Conservation (phyloP, 805 yeast genomes). For the Hanseniaspora meyeri region DNA sequence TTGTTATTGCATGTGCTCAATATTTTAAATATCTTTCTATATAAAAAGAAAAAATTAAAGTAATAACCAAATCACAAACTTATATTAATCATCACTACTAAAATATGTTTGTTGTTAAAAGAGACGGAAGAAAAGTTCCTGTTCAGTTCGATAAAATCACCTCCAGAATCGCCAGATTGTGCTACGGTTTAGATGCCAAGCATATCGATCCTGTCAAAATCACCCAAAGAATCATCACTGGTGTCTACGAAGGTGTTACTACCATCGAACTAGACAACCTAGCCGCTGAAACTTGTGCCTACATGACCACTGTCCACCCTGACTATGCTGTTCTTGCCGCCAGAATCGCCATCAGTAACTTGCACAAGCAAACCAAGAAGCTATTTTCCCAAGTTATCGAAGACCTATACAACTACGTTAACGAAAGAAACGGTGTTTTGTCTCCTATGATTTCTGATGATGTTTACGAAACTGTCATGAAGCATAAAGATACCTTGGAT, state of each 20-base stretch:
- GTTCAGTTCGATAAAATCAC: constrained; percentile 95
- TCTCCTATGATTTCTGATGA: constrained; percentile 62
- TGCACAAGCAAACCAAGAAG: constrained; percentile 88
- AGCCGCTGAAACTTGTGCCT: constrained; percentile 95
- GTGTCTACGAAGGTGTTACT: constrained; percentile 94
- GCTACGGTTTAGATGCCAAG: constrained; percentile 82
- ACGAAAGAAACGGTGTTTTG: constrained; percentile 62
- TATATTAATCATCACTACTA: no score
- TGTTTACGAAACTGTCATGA: constrained; percentile 49
- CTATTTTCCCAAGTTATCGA: constrained; percentile 66
- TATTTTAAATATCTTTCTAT: no score
- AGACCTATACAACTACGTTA: constrained; percentile 62
- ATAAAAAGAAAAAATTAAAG: no score
- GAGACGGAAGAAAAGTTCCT: constrained; percentile 91
- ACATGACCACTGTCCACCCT: constrained; percentile 96
- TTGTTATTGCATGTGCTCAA: no score
- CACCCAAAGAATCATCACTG: constrained; percentile 89
- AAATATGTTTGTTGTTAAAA: constrained; percentile 68
- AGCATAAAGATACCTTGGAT: constrained; percentile 55
- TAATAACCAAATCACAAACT: no score
- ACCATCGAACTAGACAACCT: constrained; percentile 73
- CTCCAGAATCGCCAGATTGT: constrained; percentile 82
- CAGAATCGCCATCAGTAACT: constrained; percentile 83
- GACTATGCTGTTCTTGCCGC: constrained; percentile 93
- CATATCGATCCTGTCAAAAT: constrained; percentile 93